Evolutionary conservation across 306 rosid genomes (phyloP), one percentile per base, ranked within the genome.

Genomic region (barrel medic (Medicago truncatula)): DNA sequence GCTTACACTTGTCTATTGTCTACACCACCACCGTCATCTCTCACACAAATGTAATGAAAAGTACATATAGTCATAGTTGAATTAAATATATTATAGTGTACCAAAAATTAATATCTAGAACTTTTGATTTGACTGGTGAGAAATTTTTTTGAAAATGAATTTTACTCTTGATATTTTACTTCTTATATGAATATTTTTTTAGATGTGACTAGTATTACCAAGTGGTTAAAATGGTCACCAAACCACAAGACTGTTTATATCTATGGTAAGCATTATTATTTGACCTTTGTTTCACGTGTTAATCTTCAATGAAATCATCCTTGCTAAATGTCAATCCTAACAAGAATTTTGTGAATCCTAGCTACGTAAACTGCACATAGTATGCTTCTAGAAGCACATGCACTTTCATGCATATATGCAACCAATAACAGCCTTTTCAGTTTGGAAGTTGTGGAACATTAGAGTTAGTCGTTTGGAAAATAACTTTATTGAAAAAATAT

Each of bases 151-250:
- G 23, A 21, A 21, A 21, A 21, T 21, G 23, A n/a, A 20, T 12
- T 70, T 70, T 25, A 31, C 41, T 17, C 9, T 23, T 66, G 2
- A 23, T 38, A 13, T 38, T 38, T 23, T 23, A 23, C 28, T 23
- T 3, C 41, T 5, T 38, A 46, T 46, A 44, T 16, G 5, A 14
- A 20, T 0, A 56, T 16, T 67, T n/a, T 61, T 17, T 44, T 21
- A 40, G 49, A 12, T 9, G 76, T 36, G 74, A 86, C 50, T 50
- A 76, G 71, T 74, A 57, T 86, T 78, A 82, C 77, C 12, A 67
- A 81, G 97, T 91, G 83, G 97, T 90, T 93, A 86, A 91, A 90
- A 86, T 67, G 95, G 75, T 93, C 14, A 88, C 95, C 98, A 86
- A 93, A 78, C 91, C 81, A 18, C 12, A 78, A 65, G 93, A 89